Base-by-base conservation (phyloP, 78 protist species). In the Polysphondylium violaceum region DNA sequence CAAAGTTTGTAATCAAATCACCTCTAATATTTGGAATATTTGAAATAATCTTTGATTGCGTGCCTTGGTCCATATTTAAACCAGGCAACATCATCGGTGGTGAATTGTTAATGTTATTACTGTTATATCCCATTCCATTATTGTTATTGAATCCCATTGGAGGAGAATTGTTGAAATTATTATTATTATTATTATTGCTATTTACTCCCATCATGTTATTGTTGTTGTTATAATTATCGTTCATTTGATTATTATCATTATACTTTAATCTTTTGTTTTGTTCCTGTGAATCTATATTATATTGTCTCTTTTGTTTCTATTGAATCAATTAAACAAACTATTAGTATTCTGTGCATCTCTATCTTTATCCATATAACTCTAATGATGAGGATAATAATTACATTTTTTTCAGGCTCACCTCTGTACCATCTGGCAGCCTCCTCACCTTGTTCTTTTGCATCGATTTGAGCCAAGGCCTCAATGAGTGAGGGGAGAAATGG, bases 401-500 rank as follows among this genome's bases (percentile, higher is more conserved):
- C 89, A 23, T 67, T 79, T 55, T 79, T 79, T 2, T 79, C 89
- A 25, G 89, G 89, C 29, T 81, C 90, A 69, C 76, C 60, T 31
- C 68, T 25, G 58, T 68, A 81, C 90, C 90, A 81, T 50, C 78
- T 67, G 0, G 90, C 74, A 27, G 90, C 76, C 31, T 81, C 90
- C 5, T 67, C 78, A 29, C 50, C 43, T 3, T 58, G 63, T 55
- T 74, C 81, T 23, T 74, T 74, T 55, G 44, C 41, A 69, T 81
- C 90, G 21, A 81, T 41, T n/a, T 31, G 31, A 21, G 40, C 27
- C 2, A 40, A 33, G 7, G 76, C 74, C 27, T 68, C 58, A 29
- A 68, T 59, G 27, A 69, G 43, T 12, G 55, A 44, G 38, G 6
- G 19, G 2, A 81, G 35, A 44, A 41, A 81, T 40, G 90, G 90